Evolutionary conservation across 1,284 basidiomycete genomes (phyloP).

Genomic region (Sporisorium reilianum): DNA sequence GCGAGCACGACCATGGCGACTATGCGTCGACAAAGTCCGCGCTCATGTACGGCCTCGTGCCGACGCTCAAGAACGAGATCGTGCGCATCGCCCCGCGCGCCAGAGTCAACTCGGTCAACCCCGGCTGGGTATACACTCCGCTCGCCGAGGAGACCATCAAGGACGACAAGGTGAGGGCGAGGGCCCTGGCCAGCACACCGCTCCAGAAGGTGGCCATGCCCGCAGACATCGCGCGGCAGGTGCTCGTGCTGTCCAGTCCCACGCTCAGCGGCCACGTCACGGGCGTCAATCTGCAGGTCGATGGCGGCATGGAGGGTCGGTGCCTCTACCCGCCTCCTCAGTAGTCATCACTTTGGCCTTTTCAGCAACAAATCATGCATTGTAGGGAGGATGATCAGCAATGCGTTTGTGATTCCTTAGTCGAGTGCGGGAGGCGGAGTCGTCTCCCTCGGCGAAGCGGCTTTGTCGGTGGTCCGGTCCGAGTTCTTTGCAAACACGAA

Average conservation of each 20-base stretch:
- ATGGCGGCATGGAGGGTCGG: constrained; percentile 82
- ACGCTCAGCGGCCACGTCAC: constrained; percentile 79
- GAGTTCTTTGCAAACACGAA: constrained; percentile 53
- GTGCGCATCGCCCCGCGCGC: constrained; percentile 79
- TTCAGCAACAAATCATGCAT: too few species aligned
- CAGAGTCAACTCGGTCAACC: constrained; percentile 79
- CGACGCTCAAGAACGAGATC: constrained; percentile 82
- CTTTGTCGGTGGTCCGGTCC: constrained; percentile 20
- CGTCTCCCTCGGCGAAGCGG: constrained; percentile 2
- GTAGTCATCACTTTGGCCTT: too few species aligned
- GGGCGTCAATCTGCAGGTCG: constrained; percentile 79
- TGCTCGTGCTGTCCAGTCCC: constrained; percentile 76
- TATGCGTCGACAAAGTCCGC: constrained; percentile 71
- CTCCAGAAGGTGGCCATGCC: constrained; percentile 78
- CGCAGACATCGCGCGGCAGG: constrained; percentile 77
- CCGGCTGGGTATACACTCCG: constrained; percentile 79
- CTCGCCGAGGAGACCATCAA: constrained; percentile 74
- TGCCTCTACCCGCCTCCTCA: constrained; percentile 48
- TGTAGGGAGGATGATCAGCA: too few species aligned
- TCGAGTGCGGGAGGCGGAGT: constrained; percentile 15
- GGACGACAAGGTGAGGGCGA: constrained; percentile 69
- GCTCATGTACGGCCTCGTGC: constrained; percentile 80
- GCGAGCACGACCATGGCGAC: constrained; percentile 73
- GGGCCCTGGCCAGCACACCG: constrained; percentile 75
- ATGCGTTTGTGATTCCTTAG: too few species aligned